phyloP scores from a whole-genome alignment of 257 asterid genomes.

The Plantago elongata region DNA sequence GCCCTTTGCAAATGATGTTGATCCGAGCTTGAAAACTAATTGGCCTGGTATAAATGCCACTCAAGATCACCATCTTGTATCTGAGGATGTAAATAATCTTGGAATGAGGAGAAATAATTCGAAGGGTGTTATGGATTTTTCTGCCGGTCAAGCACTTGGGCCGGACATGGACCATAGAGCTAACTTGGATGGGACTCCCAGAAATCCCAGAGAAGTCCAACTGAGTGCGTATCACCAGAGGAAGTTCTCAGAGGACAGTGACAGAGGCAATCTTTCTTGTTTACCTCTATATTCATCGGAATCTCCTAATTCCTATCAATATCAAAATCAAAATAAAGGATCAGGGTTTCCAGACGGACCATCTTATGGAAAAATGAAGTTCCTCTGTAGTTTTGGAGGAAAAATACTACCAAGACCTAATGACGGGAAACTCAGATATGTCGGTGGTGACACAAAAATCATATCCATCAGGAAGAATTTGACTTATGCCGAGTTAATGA shows the following conservation, averaged over 20 bases:
- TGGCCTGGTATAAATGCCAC: slow-evolving; percentile 19
- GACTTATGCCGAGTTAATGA: slow-evolving; percentile 53
- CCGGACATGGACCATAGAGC: slow-evolving; percentile 22
- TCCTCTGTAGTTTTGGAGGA: slow-evolving; percentile 94
- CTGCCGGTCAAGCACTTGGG: slow-evolving; percentile 29
- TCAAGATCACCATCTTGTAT: slow-evolving; percentile 31
- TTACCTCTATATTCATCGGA: slow-evolving; percentile 28
- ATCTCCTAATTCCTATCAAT: slow-evolving; percentile 36
- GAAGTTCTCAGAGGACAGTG: slow-evolving; percentile 34
- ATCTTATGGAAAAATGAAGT: slow-evolving; percentile 50
- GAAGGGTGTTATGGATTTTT: slow-evolving; percentile 23
- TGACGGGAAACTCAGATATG: slow-evolving; percentile 81
- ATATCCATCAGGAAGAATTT: slow-evolving; percentile 56
- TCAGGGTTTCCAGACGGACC: slow-evolving; percentile 32
- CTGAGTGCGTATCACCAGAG: slow-evolving; percentile 24
- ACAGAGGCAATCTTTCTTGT: slow-evolving; percentile 30
- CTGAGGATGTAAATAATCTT: slow-evolving; percentile 26
- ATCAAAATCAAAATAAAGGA: slow-evolving; percentile 23
- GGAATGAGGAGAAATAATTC: no score
- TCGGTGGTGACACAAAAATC: slow-evolving; percentile 85
- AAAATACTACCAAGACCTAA: slow-evolving; percentile 74
- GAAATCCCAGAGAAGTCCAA: slow-evolving; percentile 23
- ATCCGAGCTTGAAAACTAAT: slow-evolving; percentile 21
- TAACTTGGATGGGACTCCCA: slow-evolving; percentile 21
- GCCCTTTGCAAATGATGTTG: slow-evolving; percentile 23